These are phyloP conservation scores for Boletus bicolor DNA, from an alignment of 768 basidiomycete genomes.

Conservation along the genomic window DNA sequence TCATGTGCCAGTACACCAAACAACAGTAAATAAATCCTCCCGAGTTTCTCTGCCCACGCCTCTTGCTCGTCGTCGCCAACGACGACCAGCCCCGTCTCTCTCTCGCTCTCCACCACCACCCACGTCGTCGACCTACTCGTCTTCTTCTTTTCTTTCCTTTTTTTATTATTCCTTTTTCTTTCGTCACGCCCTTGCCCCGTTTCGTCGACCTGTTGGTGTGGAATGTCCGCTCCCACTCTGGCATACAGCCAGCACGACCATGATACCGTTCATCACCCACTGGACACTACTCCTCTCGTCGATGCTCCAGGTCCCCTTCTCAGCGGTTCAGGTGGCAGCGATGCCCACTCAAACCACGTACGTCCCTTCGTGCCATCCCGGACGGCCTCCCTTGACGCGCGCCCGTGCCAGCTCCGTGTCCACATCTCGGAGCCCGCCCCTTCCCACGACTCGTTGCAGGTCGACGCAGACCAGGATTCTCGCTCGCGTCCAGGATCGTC, in stretches of 20 bases:
- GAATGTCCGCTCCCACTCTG: slow-evolving; percentile 40
- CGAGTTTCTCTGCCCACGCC: slow-evolving; percentile 29
- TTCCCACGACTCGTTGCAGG: slow-evolving; percentile 27
- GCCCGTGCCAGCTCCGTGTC: slow-evolving; percentile 40
- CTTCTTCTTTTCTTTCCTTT: slow-evolving; percentile 27
- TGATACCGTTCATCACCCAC: slow-evolving; percentile 21
- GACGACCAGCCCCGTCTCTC: slow-evolving; percentile 23
- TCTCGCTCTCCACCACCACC: slow-evolving; percentile 28
- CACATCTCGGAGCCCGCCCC: slow-evolving; percentile 44
- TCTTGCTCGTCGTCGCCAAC: slow-evolving; percentile 33
- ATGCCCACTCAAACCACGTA: slow-evolving; percentile 11
- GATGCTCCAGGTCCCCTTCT: slow-evolving; percentile 38
- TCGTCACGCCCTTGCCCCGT: neutral
- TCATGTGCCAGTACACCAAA: slow-evolving; percentile 24
- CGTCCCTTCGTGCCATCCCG: neutral
- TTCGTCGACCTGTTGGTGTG: slow-evolving; percentile 8
- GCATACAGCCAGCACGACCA: slow-evolving; percentile 40
- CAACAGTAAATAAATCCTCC: slow-evolving; percentile 14
- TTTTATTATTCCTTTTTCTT: neutral
- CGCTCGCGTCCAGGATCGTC: slow-evolving; percentile 68
- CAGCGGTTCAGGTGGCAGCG: slow-evolving; percentile 10
- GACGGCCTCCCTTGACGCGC: slow-evolving; percentile 1
- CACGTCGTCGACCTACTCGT: neutral
- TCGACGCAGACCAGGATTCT: slow-evolving; percentile 44
- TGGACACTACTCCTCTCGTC: slow-evolving; percentile 52